Base-by-base conservation (phyloP, 2,329 filamentous ascomycete species). In the Bipolaris bicolor region DNA sequence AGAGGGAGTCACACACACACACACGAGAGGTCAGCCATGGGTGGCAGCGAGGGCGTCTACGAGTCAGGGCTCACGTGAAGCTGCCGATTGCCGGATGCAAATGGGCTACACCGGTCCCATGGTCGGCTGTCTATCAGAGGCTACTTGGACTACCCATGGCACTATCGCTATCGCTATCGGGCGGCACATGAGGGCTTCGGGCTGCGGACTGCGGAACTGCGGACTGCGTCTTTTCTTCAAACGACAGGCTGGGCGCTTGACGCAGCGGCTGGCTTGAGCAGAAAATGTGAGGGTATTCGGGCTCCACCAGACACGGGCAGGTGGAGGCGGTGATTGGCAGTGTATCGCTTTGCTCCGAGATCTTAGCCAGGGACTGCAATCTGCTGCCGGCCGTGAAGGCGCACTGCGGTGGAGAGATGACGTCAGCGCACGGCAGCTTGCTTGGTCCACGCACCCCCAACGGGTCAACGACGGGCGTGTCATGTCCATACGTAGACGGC, bases 381-480 rank as follows among this genome's bases (percentile, higher is more conserved):
- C 55, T 59, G 49, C 50, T 61, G 54, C 54, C 60, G 63, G 63
- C 59, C 60, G 46, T 51, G 49, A 20, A 36, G 54, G 26, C 40
- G 50, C 50, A 53, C 45, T 39, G 40, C 45, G 53, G 22, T 49
- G 63, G 64, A 58, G 65, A 45, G 46, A 50, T 39, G 61, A 67
- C 67, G 67, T 70, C 67, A 70, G 64, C 64, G 64, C 60, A 64
- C 65, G 53, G 60, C 51, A 40, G 52, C 39, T 52, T 52, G 47
- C 56, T 65, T 55, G 51, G 58, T 57, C 40, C 57, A 53, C 40
- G 31, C 18, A 24, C 22, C n/a, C 43, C 15, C 43, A 16, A 26
- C 50, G 51, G 45, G 39, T 7, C 18, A 22, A 18, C 40, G 41
- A 40, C 15, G 34, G 6, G 34, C 34, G 34, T 37, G 34, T 37